Base-by-base conservation (phyloP, 139 green algal genomes). In the Eudorina sp. region DNA sequence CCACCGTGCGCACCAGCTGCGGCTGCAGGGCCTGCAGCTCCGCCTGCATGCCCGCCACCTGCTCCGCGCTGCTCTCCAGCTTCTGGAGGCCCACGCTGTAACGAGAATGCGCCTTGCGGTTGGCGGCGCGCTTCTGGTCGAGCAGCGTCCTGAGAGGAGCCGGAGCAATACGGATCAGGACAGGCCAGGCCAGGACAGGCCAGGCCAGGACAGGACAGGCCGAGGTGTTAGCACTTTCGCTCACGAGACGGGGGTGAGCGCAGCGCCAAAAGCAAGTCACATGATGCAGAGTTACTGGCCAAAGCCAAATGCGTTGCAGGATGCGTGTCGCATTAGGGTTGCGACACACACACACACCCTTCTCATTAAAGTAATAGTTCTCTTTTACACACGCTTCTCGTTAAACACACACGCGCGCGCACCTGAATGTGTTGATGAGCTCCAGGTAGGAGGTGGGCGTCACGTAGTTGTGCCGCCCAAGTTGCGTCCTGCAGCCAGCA, bases 361-460 rank as follows among this genome's bases (percentile, higher is more conserved):
- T n/a, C n/a, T n/a, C n/a, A n/a, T n/a, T n/a, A n/a, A n/a, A n/a
- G n/a, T n/a, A n/a, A n/a, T n/a, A n/a, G n/a, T n/a, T n/a, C n/a
- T n/a, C n/a, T n/a, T n/a, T n/a, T n/a, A n/a, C n/a, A n/a, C n/a
- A n/a, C n/a, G n/a, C n/a, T n/a, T n/a, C n/a, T n/a, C n/a, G n/a
- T n/a, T n/a, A n/a, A n/a, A n/a, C n/a, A n/a, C n/a, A n/a, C n/a
- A n/a, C n/a, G 11, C 27, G 21, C 62, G n/a, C 40, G 8, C 14
- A 74, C 78, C 64, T 75, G 93, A 96, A 97, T 9, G 93, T 88
- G 40, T 85, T 91, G 78, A 98, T 95, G 27, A 98, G 93, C 92
- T 96, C 93, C 45, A 98, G 91, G 92, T 97, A 98, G 1, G 90
- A 95, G 1, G 96, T 97, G 40, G 95, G 95, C 16, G 95, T 98